Conservation (phyloP, 2,329 filamentous ascomycete species). For the Raffaelea arxii region DNA sequence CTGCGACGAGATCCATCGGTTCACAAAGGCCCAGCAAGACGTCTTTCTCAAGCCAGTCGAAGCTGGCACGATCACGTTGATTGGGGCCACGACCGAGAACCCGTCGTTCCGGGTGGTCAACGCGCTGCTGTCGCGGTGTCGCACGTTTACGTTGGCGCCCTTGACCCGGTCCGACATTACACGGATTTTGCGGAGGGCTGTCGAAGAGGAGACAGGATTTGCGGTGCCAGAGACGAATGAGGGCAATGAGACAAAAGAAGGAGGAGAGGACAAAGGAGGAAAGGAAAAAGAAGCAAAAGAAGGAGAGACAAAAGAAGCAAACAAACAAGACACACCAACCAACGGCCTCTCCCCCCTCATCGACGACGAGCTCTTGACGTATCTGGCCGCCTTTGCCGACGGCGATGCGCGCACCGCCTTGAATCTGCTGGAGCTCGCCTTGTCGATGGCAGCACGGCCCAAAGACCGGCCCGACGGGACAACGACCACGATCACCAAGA, state of each 20-base stretch:
- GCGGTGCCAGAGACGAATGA: no score
- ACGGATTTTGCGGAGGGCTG: conserved; percentile 65
- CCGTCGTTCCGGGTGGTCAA: conserved; percentile 88
- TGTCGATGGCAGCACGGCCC: conserved; percentile 53
- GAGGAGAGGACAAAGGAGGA: background rate
- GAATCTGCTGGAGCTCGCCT: conserved; percentile 82
- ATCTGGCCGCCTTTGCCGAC: conserved; percentile 79
- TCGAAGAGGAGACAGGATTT: conserved; percentile 42
- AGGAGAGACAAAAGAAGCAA: conserved; percentile 3
- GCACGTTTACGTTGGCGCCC: conserved; percentile 78
- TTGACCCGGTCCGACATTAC: conserved; percentile 63
- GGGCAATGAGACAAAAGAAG: background rate
- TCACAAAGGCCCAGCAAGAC: conserved; percentile 87
- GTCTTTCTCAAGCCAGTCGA: conserved; percentile 91
- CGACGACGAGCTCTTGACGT: conserved; percentile 66
- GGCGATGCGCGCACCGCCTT: conserved; percentile 89
- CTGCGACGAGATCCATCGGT: conserved; percentile 93
- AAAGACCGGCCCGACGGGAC: conserved; percentile 29
- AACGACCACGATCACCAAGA: conserved; percentile 68
- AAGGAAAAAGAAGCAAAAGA: conserved; percentile 33
- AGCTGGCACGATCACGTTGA: conserved; percentile 78
- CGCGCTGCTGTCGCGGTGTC: conserved; percentile 78
- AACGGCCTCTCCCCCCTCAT: conserved; percentile 46
- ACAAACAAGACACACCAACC: background rate
- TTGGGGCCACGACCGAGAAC: conserved; percentile 95